Evolutionary conservation across 768 basidiomycete genomes (phyloP).

Genomic region (Boletus pseudopeckii): DNA sequence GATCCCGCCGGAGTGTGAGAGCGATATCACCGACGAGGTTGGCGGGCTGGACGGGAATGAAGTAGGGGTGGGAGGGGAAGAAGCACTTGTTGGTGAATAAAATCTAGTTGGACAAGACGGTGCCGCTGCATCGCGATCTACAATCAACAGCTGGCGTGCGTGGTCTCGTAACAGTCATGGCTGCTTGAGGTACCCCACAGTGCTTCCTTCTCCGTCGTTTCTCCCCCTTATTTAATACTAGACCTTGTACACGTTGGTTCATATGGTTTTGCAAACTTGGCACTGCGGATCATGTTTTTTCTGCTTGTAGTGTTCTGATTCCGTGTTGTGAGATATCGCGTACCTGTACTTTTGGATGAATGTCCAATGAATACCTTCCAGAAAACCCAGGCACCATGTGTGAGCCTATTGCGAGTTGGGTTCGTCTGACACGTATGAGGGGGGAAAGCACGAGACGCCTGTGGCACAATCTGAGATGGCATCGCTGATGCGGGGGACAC

Average conservation of each 20-base stretch:
- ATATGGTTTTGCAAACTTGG: not conserved
- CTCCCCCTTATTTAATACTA: conserved; percentile 2
- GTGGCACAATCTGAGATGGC: not conserved
- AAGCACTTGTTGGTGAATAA: conserved; percentile 8
- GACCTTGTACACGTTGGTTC: not conserved
- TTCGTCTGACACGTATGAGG: not conserved
- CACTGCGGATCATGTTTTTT: not conserved
- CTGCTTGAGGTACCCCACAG: conserved; percentile 3
- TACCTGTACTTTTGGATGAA: not conserved
- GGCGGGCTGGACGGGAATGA: conserved; percentile 21
- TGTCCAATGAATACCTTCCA: not conserved
- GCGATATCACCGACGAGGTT: conserved; percentile 35
- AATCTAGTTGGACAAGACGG: conserved; percentile 10
- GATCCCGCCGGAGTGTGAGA: conserved; percentile 31
- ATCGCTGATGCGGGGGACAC: not conserved
- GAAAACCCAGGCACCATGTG: not conserved
- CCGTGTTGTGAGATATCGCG: not conserved
- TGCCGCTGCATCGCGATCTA: conserved; percentile 19
- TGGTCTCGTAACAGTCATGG: not conserved
- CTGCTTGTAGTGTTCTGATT: not conserved
- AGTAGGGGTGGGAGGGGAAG: conserved; percentile 11
- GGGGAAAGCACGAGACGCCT: no score
- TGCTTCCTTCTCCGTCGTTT: conserved; percentile 18
- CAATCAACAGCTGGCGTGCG: not conserved
- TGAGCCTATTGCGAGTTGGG: not conserved